These are phyloP conservation scores for Stenocarpella maydis DNA, from an alignment of 2,329 filamentous ascomycete species.

Conservation along the genomic window DNA sequence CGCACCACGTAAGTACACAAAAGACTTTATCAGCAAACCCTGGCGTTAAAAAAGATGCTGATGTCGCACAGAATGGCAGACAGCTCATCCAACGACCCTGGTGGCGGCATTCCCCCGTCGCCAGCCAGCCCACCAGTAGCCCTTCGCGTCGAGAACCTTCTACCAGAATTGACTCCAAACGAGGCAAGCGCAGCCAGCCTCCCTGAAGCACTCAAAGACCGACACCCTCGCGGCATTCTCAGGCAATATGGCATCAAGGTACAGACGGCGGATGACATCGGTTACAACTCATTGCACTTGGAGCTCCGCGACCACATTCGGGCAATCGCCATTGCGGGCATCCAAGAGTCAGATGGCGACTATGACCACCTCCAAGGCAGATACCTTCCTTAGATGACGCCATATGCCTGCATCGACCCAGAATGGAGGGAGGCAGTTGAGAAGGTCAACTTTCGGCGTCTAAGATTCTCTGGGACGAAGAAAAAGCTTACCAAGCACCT, in stretches of 20 bases:
- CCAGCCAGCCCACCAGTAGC: not conserved
- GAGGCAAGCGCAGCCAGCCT: not conserved
- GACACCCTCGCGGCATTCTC: not conserved
- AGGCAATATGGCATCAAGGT: not conserved
- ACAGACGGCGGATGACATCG: not conserved
- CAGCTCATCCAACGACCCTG: not conserved
- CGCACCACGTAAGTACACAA: not conserved
- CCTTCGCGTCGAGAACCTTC: not conserved
- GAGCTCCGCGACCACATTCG: not conserved
- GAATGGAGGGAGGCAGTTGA: not conserved
- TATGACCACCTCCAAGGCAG: accelerated
- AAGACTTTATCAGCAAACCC: not conserved
- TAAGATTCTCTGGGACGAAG: accelerated
- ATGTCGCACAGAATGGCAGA: not conserved
- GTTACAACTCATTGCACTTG: not conserved
- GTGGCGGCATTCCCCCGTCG: too few relatives aligned
- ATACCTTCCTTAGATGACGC: not conserved
- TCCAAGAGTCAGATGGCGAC: too few relatives aligned
- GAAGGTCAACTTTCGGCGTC: not conserved
- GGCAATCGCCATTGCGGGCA: not conserved
- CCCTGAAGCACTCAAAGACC: not conserved
- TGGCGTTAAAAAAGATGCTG: not conserved
- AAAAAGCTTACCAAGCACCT: not conserved
- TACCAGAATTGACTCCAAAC: not conserved
- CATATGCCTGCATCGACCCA: not conserved